Conservation (phyloP, 306 rosid species). For the Malus orientalis region DNA sequence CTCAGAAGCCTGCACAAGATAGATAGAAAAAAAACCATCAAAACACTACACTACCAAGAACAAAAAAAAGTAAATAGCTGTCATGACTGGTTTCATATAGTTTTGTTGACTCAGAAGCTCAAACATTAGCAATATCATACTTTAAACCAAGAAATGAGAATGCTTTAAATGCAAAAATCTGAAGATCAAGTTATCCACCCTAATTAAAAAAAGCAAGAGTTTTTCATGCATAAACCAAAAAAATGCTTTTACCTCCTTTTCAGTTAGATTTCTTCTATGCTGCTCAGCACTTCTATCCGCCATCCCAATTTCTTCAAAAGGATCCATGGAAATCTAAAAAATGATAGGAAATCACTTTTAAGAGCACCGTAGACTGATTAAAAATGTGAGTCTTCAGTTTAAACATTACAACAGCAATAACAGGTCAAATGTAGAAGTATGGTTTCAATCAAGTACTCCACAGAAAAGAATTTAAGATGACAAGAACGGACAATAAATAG, state of each 20-base stretch:
- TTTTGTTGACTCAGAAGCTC: not conserved
- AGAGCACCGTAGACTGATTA: constrained; percentile 14
- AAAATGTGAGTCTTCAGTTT: not conserved
- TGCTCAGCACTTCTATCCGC: constrained; percentile 69
- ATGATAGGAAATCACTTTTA: not conserved
- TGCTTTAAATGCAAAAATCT: not conserved
- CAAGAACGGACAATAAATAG: not conserved
- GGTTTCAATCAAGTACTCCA: not conserved
- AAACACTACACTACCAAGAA: not conserved
- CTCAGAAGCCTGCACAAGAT: constrained; percentile 52
- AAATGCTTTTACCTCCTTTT: constrained; percentile 61
- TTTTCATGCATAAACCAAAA: not conserved
- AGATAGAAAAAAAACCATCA: constrained; percentile 13
- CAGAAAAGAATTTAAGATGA: not conserved
- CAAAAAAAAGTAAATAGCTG: not conserved
- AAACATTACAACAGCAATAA: constrained; percentile 1
- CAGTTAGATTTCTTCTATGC: constrained; percentile 66
- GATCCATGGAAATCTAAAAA: constrained; percentile 69
- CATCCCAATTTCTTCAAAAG: constrained; percentile 81
- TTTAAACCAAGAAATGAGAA: not conserved
- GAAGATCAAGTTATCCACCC: not conserved
- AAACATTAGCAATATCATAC: not conserved
- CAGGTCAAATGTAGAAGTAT: not conserved
- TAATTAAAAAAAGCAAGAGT: not conserved
- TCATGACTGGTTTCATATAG: not conserved